Evolutionary conservation across 2,329 filamentous ascomycete species (phyloP), one percentile per base, ranked within the genome.

Genomic region (Penicillium sp.): DNA sequence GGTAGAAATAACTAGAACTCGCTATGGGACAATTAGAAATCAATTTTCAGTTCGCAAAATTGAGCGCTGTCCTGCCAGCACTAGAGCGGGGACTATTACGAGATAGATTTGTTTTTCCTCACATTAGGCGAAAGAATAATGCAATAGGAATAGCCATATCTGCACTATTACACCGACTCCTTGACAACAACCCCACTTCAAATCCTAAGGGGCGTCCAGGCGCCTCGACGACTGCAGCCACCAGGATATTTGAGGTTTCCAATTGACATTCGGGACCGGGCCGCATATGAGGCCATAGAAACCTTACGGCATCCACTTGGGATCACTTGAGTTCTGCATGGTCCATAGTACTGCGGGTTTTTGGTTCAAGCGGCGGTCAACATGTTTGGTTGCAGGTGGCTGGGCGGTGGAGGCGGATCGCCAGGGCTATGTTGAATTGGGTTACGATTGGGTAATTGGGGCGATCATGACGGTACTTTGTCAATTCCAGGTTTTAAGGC

Each of bases 381-480:
- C n/a, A 48, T 19, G 29, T 22, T 27, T 29, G 29, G 33, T 42
- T 22, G 13, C 7, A 22, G 35, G 35, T 29, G 48, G 48, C 24
- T 50, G 35, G 33, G 16, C 27, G 48, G 48, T 50, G 48, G 35
- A 50, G 33, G 10, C 35, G 35, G 48, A 50, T 49, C 29, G 29
- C 46, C 29, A 49, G 31, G 19, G 29, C 29, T 22, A 49, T 16
- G 29, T 21, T 16, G 7, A 24, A 49, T 39, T 50, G 35, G 26
- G 48, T 39, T 50, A 50, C 33, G 26, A 39, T 42, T 50, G 48
- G 48, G 33, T 50, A 50, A 50, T 50, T 11, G 8, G 29, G 48
- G 19, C 19, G 48, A 50, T 50, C 48, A 50, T 50, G 48, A 42
- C 48, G 35, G 35, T 27, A 39, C n/a, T 19, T 19, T 16, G 13